A percentile compares a stretch with the other conserved stretches of the same genome.
These are phyloP conservation scores for Colletotrichum sojae DNA, from an alignment of 2,329 filamentous ascomycete genomes.

Conservation along the genomic window DNA sequence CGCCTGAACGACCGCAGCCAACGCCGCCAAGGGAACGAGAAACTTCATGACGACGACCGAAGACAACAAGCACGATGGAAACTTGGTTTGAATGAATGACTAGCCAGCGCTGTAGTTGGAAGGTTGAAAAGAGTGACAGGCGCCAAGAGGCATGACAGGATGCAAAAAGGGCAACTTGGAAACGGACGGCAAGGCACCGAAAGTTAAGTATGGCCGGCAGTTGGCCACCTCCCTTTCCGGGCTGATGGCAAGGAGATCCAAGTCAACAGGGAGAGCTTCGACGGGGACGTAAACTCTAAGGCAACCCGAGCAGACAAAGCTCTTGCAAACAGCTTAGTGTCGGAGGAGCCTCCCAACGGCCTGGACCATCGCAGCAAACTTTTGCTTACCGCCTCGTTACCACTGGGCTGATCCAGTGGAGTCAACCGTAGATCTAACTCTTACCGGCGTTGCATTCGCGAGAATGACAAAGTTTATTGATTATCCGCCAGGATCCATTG, in stretches of 20 bases:
- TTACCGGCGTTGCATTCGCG: constrained; percentile 10
- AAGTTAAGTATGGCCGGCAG: constrained; percentile 25
- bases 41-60: neutral
- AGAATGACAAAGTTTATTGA: constrained; percentile 6
- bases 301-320: too few species aligned
- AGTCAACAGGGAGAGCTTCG: neutral
- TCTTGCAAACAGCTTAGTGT: too few species aligned
- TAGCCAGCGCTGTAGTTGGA: neutral
- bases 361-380: neutral
- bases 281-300: neutral
- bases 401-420: constrained; percentile 6
- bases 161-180: neutral
- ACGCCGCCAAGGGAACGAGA: neutral
- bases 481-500: constrained; percentile 9
- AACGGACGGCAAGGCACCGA: neutral
- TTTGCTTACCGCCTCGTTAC: neutral
- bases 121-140: constrained; percentile 14
- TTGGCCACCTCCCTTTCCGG: neutral
- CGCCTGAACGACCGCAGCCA: constrained; percentile 9
- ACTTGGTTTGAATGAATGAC: constrained; percentile 11
- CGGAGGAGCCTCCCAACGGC: neutral
- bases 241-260: neutral
- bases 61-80: neutral
- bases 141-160: constrained; percentile 10
- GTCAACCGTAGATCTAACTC: constrained; percentile 19